Conservation (phyloP, 2,329 filamentous ascomycete genomes). For the Claviceps africana region DNA sequence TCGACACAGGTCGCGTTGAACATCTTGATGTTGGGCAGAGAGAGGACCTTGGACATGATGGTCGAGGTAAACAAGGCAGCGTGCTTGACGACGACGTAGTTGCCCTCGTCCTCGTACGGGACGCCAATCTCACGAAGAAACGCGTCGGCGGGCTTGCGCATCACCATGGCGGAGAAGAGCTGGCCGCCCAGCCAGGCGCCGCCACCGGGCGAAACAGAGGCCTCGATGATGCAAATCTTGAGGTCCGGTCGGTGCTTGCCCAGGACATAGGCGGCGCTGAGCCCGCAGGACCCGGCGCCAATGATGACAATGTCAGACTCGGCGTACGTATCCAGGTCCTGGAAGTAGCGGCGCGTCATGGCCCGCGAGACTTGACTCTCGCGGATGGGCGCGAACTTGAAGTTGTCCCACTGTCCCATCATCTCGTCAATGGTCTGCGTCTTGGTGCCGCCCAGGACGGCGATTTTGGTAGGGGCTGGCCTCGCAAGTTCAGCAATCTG, state of each 20-base stretch:
- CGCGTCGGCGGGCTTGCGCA: conserved; percentile 80
- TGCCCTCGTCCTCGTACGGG: conserved; percentile 74
- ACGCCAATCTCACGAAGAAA: conserved; percentile 74
- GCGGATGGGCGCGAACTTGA: conserved; percentile 74
- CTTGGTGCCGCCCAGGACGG: conserved; percentile 15
- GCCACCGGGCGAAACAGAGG: conserved; percentile 72
- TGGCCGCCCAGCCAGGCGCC: conserved; percentile 90
- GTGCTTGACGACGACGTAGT: conserved; percentile 88
- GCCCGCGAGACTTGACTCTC: conserved; percentile 86
- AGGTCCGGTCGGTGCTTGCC: conserved; percentile 75
- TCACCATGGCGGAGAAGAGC: conserved; percentile 89
- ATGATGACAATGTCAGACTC: conserved; percentile 91
- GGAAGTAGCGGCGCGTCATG: conserved; percentile 89
- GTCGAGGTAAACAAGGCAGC: conserved; percentile 86
- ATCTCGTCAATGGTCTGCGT: conserved; percentile 48
- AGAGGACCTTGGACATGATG: conserved; percentile 66
- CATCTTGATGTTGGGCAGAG: conserved; percentile 84
- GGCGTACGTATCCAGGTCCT: conserved; percentile 75
- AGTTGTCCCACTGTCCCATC: conserved; percentile 65
- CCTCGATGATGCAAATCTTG: conserved; percentile 83
- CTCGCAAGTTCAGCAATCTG: conserved; percentile 31
- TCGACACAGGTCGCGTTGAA: conserved; percentile 93
- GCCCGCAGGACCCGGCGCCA: conserved; percentile 76
- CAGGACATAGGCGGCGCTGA: conserved; percentile 73
- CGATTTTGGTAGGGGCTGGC: conserved; percentile 27